A percentile compares a stretch with the other conserved stretches of the same genome.
These are phyloP conservation scores for Ampelomyces quisqualis DNA, from an alignment of 2,329 filamentous ascomycete species.

Conservation along the genomic window DNA sequence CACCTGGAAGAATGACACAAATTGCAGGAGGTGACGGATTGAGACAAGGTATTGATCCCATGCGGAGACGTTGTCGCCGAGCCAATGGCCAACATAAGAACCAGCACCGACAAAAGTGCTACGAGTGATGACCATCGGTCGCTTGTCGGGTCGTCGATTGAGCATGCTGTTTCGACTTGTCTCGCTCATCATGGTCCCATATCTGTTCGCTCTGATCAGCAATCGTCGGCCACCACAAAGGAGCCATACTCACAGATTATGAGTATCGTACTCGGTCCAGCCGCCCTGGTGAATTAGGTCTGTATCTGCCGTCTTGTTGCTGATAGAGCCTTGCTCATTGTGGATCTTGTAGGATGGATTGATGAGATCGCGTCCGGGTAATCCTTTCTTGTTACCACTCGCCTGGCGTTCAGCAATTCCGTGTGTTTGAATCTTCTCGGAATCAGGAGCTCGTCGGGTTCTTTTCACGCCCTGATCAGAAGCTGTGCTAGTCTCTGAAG, in stretches of 20 bases:
- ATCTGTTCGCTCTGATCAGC: constrained; percentile 37
- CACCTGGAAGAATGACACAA: constrained; percentile 49
- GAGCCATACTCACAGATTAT: constrained; percentile 64
- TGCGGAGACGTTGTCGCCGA: constrained; percentile 54
- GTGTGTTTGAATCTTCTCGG: not conserved
- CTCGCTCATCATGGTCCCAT: constrained; percentile 72
- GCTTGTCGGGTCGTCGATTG: constrained; percentile 61
- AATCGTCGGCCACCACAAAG: constrained; percentile 60
- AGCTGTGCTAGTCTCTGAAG: not conserved
- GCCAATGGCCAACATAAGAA: constrained; percentile 58
- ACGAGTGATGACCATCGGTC: constrained; percentile 74
- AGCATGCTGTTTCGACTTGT: constrained; percentile 68
- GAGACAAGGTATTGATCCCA: constrained; percentile 49
- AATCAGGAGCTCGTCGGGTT: not conserved
- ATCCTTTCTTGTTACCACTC: constrained; percentile 53
- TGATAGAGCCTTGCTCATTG: constrained; percentile 53
- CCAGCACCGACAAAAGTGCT: constrained; percentile 75
- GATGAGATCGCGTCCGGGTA: constrained; percentile 63
- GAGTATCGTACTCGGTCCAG: constrained; percentile 68
- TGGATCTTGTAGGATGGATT: constrained; percentile 66
- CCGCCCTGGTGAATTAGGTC: constrained; percentile 68
- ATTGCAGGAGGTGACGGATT: constrained; percentile 47
- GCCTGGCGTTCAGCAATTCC: constrained; percentile 9
- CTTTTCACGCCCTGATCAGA: not conserved
- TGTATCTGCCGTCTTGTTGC: constrained; percentile 60